Percentiles rank a stretch among this genome's conserved stretches.
Evolutionary conservation across 2,329 filamentous ascomycete species (phyloP).

Genomic region (Orbilia brochopaga): DNA sequence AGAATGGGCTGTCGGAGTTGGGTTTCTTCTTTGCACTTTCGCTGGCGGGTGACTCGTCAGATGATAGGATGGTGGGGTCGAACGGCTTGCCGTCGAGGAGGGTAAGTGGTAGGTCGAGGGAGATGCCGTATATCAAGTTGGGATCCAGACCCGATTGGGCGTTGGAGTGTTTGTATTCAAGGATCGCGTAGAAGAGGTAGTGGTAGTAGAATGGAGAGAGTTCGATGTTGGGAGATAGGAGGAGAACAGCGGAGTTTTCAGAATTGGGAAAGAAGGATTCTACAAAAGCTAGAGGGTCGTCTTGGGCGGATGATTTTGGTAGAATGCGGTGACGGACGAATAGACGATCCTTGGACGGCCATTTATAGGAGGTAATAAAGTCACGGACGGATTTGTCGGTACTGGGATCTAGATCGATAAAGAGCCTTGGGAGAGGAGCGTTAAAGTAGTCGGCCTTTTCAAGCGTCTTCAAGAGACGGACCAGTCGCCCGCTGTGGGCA

Average conservation of each 20-base stretch:
- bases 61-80: conserved; percentile 62
- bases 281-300: conserved; percentile 74
- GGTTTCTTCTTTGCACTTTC: conserved; percentile 45
- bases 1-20: conserved; percentile 65
- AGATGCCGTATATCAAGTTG: conserved; percentile 74
- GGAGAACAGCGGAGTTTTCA: conserved; percentile 70
- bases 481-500: conserved; percentile 73
- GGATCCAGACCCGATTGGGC: conserved; percentile 60
- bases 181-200: conserved; percentile 77
- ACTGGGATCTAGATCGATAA: conserved; percentile 77
- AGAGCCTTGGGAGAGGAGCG: conserved; percentile 73
- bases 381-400: conserved; percentile 68
- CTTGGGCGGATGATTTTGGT: conserved; percentile 65
- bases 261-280: conserved; percentile 85
- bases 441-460: conserved; percentile 76
- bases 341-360: conserved; percentile 70
- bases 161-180: conserved; percentile 78
- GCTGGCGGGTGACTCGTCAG: conserved; percentile 56
- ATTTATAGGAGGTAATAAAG: conserved; percentile 70
- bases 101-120: conserved; percentile 73
- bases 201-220: conserved; percentile 82
- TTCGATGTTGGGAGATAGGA: conserved; percentile 81
- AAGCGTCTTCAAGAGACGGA: conserved; percentile 78
- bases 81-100: conserved; percentile 66
- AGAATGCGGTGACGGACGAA: conserved; percentile 77